Evolutionary conservation across 1,284 basidiomycete species (phyloP), one percentile per base, ranked within the genome.

Genomic region (Fomitiporia mediterranea): DNA sequence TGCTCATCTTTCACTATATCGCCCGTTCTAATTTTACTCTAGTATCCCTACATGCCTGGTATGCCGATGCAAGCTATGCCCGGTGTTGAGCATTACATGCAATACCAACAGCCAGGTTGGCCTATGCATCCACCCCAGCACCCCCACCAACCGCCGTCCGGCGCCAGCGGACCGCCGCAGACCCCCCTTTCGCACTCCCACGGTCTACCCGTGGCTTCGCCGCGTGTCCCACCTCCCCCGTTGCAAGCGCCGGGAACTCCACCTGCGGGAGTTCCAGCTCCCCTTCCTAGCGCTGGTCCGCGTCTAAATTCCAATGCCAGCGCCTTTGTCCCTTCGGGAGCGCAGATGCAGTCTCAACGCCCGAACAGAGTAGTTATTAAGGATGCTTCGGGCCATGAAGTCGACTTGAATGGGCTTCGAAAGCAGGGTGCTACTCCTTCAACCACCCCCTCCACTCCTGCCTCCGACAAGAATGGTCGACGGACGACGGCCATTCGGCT

Each of bases 231-330:
- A 34, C 80, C 81, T 15, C 72, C 79, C 5, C 73, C 70, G 39
- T 70, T 87, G 17, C 81, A 80, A 64, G 67, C 72, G 2, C 83
- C 84, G 23, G 81, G 80, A 32, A 88, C 86, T 1, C 86, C 86
- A 7, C 85, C 83, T 0, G 71, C 80, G 44, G 60, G 79, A 0
- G 65, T 86, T 4, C 76, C 82, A 2, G 84, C 86, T 0, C 83
- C 86, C 0, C 85, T 86, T n/a, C 75, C 84, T 3, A 86, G 86
- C 1, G 72, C 67, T 0, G 54, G 62, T 15, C 62, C 68, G 50
- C 72, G 78, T 8, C 72, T 89, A 53, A 87, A 83, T 65, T 78
- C 79, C 6, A 76, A 75, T 63, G 86, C 86, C 0, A 77, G 69
- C 57, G 65, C 84, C 1, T 89, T 89, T 65, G 80, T 87, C 13